These are phyloP conservation scores for Microsporum canis DNA, from an alignment of 2,329 filamentous ascomycete genomes.

Conservation along the genomic window DNA sequence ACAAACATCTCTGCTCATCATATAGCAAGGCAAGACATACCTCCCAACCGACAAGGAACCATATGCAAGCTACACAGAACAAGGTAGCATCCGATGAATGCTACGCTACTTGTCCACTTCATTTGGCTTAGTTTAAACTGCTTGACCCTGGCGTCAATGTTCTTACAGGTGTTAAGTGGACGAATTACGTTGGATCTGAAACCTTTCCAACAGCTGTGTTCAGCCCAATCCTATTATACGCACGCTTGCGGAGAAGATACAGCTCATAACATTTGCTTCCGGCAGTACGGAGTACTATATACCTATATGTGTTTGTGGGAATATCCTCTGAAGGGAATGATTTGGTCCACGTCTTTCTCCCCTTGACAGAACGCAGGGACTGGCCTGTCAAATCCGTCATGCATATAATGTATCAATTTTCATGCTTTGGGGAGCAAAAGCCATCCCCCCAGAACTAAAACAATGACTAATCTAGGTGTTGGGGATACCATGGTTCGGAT, in stretches of 20 bases:
- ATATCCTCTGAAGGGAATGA: background rate
- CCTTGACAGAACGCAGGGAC: background rate
- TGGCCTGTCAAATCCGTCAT: background rate
- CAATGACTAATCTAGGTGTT: background rate
- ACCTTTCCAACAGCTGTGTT: conserved; percentile 3
- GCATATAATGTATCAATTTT: background rate
- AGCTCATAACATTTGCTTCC: too few relatives aligned
- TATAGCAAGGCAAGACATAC: background rate
- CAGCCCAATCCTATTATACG: background rate
- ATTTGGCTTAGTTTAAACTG: background rate
- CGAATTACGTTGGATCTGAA: background rate
- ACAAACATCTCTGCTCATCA: background rate
- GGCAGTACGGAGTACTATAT: background rate
- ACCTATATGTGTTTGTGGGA: background rate
- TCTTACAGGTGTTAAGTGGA: background rate
- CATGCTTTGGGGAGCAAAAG: background rate
- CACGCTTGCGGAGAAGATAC: background rate
- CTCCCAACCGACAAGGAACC: background rate
- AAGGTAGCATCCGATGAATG: background rate
- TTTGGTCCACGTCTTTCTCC: background rate
- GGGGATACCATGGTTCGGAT: background rate
- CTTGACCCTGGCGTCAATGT: background rate
- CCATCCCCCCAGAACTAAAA: background rate
- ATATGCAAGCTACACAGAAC: background rate
- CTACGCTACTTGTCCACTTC: background rate